Percentiles rank a stretch among this genome's conserved stretches.
Conservation (phyloP, 2,329 filamentous ascomycete genomes). For the Fusarium vanettenii region DNA sequence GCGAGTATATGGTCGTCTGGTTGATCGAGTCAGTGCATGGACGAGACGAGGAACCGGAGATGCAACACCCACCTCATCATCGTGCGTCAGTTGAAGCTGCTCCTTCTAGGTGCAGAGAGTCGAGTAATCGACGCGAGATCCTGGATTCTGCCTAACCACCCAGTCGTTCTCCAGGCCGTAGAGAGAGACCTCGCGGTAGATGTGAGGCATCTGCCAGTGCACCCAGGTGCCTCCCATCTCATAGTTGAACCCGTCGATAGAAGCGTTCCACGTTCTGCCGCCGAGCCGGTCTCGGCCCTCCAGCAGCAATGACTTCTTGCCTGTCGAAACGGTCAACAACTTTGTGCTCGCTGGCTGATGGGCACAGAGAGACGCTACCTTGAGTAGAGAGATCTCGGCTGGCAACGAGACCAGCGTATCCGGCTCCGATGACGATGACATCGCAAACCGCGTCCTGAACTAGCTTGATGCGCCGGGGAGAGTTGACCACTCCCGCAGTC, state of each 20-base stretch:
- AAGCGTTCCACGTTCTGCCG: slow-evolving; percentile 53
- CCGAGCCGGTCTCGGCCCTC: slow-evolving; percentile 57
- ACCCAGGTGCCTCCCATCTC: slow-evolving; percentile 59
- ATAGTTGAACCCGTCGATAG: slow-evolving; percentile 49
- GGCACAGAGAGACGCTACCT: slow-evolving; percentile 25
- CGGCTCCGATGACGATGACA: slow-evolving; percentile 12
- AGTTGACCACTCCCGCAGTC: slow-evolving; percentile 1
- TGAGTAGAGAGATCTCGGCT: slow-evolving; percentile 4
- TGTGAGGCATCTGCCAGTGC: slow-evolving; percentile 52
- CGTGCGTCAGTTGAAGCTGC: slow-evolving; percentile 3
- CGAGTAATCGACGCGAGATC: slow-evolving; percentile 6
- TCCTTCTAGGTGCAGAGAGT: not conserved
- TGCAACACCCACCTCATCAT: slow-evolving; percentile 4
- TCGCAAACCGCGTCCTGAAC: slow-evolving; percentile 5
- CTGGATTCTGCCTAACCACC: slow-evolving; percentile 19
- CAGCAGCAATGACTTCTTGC: slow-evolving; percentile 48
- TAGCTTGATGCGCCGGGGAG: not conserved
- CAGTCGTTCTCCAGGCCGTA: slow-evolving; percentile 51
- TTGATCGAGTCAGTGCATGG: not conserved
- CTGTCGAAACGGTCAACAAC: not conserved
- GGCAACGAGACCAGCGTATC: slow-evolving; percentile 8
- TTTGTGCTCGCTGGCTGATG: not conserved
- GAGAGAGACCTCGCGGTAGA: slow-evolving; percentile 55
- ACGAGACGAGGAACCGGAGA: too few species aligned
- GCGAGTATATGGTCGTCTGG: not conserved